phyloP scores from a whole-genome alignment of 129 eudicot species.

The Heracleum sosnowskyi region DNA sequence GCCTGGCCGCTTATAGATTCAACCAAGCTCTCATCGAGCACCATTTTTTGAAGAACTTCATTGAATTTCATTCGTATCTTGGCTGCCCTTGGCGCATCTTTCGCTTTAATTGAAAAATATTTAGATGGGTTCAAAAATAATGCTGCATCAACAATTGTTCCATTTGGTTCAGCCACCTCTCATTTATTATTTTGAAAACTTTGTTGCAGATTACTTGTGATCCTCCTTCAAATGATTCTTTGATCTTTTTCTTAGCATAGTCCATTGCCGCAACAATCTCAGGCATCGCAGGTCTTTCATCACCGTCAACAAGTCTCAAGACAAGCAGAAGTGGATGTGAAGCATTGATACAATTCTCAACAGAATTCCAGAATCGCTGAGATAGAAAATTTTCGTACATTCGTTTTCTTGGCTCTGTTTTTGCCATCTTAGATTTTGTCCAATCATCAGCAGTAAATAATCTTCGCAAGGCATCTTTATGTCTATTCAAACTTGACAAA shows the following conservation, averaged over 20 bases:
- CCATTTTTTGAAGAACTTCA: neutral
- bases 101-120: neutral
- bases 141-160: neutral
- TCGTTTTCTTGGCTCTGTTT: neutral
- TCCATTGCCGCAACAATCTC: neutral
- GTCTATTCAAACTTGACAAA: neutral
- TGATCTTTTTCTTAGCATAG: neutral
- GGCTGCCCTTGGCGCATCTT: too few species aligned
- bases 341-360: neutral
- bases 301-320: neutral
- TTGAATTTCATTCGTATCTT: too few species aligned
- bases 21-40: neutral
- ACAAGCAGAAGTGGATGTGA: neutral
- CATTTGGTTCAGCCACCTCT: neutral
- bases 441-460: neutral
- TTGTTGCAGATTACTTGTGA: neutral
- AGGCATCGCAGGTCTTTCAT: neutral
- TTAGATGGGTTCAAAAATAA: neutral
- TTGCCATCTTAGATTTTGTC: neutral
- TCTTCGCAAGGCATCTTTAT: neutral
- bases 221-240: neutral
- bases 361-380: neutral
- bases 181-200: too few species aligned
- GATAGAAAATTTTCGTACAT: neutral
- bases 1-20: neutral